phyloP scores from a whole-genome alignment of 768 basidiomycete genomes.

The Neoboletus subvelutipes region DNA sequence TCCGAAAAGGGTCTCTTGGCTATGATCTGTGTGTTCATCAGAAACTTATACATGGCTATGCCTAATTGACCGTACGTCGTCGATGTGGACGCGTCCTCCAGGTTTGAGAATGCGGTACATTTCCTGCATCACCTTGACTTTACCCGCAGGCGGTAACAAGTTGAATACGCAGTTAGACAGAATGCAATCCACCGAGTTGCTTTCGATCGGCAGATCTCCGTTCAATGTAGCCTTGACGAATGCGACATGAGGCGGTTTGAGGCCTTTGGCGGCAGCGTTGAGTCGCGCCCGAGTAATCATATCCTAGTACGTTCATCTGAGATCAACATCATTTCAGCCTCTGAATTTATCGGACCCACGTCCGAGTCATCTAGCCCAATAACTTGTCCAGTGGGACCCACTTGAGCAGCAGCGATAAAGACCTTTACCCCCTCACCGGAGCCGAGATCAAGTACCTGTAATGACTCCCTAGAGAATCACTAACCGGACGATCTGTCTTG shows the following conservation, averaged over 20 bases:
- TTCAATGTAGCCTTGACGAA: slow-evolving; percentile 47
- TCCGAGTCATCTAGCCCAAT: slow-evolving; percentile 56
- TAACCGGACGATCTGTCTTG: too few relatives aligned
- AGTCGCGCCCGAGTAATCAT: slow-evolving; percentile 49
- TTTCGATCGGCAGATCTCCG: slow-evolving; percentile 46
- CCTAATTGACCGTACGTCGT: slow-evolving; percentile 41
- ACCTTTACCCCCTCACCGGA: slow-evolving; percentile 58
- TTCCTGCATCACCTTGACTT: slow-evolving; percentile 45
- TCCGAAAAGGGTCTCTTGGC: slow-evolving; percentile 46
- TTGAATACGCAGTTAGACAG: slow-evolving; percentile 61
- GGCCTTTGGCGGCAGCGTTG: slow-evolving; percentile 40
- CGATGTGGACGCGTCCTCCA: slow-evolving; percentile 50
- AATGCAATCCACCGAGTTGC: slow-evolving; percentile 51
- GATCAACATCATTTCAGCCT: background rate
- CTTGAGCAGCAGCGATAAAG: slow-evolving; percentile 49
- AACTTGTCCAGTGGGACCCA: slow-evolving; percentile 48
- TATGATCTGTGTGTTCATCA: slow-evolving; percentile 37
- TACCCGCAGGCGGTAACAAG: slow-evolving; percentile 43
- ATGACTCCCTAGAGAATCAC: too few relatives aligned
- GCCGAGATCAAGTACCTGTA: slow-evolving; percentile 56
- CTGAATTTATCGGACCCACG: slow-evolving; percentile 29
- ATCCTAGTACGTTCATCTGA: slow-evolving; percentile 35
- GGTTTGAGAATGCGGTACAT: slow-evolving; percentile 50
- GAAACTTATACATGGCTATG: background rate
- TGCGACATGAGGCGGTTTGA: slow-evolving; percentile 48